Conservation (phyloP, 2,329 filamentous ascomycete species). For the Hymenoscyphus linearis region DNA sequence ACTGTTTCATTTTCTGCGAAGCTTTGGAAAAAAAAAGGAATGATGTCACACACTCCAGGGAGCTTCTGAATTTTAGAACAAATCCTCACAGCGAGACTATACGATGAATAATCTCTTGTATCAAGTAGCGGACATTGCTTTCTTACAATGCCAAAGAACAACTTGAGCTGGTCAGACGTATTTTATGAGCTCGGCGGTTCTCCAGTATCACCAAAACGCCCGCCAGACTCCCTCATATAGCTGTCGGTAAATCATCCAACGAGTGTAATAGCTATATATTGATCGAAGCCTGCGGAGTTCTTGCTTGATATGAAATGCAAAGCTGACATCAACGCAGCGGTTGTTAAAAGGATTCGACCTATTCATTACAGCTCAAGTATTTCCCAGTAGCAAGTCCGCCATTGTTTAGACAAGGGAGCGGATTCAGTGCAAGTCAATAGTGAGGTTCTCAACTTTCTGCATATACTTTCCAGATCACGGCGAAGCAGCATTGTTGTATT, state of each 20-base stretch:
- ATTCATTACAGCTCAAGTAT: slow-evolving; percentile 2
- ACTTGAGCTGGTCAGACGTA: background rate
- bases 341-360: background rate
- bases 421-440: background rate
- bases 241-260: background rate
- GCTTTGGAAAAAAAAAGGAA: background rate
- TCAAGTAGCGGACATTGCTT: background rate
- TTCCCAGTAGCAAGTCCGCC: background rate
- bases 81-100: background rate
- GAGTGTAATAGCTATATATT: background rate
- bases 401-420: background rate
- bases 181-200: slow-evolving; percentile 6
- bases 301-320: slow-evolving; percentile 4
- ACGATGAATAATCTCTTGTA: background rate
- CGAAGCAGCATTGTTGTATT: slow-evolving; percentile 5
- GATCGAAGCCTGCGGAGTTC: background rate
- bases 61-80: background rate
- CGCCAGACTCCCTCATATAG: slow-evolving; percentile 8
- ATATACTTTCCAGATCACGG: slow-evolving; percentile 4
- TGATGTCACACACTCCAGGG: background rate
- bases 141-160: background rate
- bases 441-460: background rate
- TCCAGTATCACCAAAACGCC: background rate
- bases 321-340: slow-evolving; percentile 1
- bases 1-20: slow-evolving; percentile 16